Base-by-base conservation (phyloP, 2,329 filamentous ascomycete species). In the Fusarium compactum region DNA sequence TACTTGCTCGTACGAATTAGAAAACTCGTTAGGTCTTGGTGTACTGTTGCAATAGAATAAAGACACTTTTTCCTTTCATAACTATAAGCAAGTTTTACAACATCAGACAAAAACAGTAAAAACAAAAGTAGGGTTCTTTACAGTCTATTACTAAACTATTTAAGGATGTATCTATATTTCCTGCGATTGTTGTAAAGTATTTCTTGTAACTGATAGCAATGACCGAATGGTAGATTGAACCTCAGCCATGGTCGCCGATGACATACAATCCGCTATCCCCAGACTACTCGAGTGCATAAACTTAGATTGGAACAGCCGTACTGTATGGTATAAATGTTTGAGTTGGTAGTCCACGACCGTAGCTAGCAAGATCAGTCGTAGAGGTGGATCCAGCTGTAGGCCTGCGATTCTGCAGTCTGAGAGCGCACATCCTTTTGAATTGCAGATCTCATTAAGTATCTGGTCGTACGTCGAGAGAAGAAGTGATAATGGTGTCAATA, bases 201-300 rank as follows among this genome's bases (percentile, higher is more conserved):
- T 54, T 9, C 51, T 54, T 3, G 51, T 54, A 15, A 54, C 51
- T 3, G 51, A 29, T 20, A 54, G 9, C n/a, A 54, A 24, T 20
- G 51, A 54, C 27, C 51, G 38, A 32, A 54, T 54, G 3, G 51
- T 54, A 11, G 51, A 54, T 20, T 54, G 51, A 8, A 54, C 40
- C 27, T 54, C 51, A 2, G 51, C 27, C 25, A 54, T 44, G 2
- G 51, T 44, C 10, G 38, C 29, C 0, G 51, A 54, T 5, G 51
- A 54, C 51, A 54, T 54, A 16, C 51, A 54, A 29, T 54, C 51
- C 3, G 51, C 51, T 54, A 54, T 54, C 3, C 51, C 51, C 51
- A 54, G 24, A 24, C 20, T 54, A 20, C 51, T 40, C 2, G 38
- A 54, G 12, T 54, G 38, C 38, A 54, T 54, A 10, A 32, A 54